Evolutionary conservation across 345 rosid species (phyloP).

Genomic region (Corymbia maculata): DNA sequence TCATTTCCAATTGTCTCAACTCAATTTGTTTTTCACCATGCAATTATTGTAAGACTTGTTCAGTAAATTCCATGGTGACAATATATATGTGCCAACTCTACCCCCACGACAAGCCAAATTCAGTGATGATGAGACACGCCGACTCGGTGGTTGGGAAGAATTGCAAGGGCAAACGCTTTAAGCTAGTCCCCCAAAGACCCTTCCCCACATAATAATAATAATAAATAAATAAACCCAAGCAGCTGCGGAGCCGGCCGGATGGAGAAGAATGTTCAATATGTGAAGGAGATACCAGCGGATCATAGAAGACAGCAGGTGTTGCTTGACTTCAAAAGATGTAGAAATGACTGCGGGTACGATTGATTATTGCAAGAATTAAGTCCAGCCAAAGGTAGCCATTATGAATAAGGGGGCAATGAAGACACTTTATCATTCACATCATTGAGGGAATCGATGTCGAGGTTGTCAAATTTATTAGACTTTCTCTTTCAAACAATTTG

Average conservation of each 20-base stretch:
- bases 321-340: not conserved
- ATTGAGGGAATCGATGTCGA: not conserved
- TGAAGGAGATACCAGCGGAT: not conserved
- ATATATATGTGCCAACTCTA: not conserved
- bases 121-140: not conserved
- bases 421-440: not conserved
- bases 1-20: fast-evolving
- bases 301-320: not conserved
- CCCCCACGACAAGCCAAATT: not conserved
- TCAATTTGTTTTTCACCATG: not conserved
- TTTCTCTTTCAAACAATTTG: not conserved
- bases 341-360: not conserved
- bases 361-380: not conserved
- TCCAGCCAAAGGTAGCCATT: not conserved
- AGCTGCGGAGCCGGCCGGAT: not conserved
- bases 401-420: not conserved
- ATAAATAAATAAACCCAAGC: not conserved
- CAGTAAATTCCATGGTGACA: not conserved
- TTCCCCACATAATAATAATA: not conserved
- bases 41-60: not conserved
- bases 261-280: not conserved
- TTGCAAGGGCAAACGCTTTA: not conserved
- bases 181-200: not conserved
- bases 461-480: not conserved
- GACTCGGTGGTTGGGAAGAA: not conserved